Evolutionary conservation across 176 grass and related monocot genomes (phyloP).

Genomic region (Eragrostis nindensis): DNA sequence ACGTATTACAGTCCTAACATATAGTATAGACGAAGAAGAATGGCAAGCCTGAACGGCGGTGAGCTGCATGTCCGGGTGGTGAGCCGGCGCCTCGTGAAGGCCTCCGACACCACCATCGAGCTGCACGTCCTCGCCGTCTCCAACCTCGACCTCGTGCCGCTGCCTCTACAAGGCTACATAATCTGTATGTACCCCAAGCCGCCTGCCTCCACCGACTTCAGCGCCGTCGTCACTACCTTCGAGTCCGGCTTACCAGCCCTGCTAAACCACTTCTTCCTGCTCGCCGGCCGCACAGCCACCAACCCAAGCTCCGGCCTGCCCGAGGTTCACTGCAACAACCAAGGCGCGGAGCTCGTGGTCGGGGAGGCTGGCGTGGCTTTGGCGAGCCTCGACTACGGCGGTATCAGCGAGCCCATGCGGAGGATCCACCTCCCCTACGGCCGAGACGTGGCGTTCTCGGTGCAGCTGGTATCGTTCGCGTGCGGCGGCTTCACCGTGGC

Average conservation of each 20-base stretch:
- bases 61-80: neutral
- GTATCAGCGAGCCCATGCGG: neutral
- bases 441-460: constrained; percentile 31
- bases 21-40: no score
- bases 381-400: constrained; percentile 33
- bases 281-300: constrained; percentile 21
- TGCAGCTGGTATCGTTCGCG: constrained; percentile 51
- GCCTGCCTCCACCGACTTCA: neutral
- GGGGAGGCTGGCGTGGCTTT: constrained; percentile 21
- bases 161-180: neutral
- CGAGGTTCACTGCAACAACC: constrained; percentile 45
- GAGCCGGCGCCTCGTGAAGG: constrained; percentile 22
- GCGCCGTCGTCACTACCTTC: constrained; percentile 25
- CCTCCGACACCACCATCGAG: constrained; percentile 11
- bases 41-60: no score
- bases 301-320: constrained; percentile 21
- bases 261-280: constrained; percentile 48
- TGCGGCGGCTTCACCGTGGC: constrained; percentile 56
- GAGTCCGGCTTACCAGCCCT: constrained; percentile 15
- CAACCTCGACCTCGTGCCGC: constrained; percentile 37
- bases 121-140: constrained; percentile 26
- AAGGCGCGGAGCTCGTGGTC: constrained; percentile 54
- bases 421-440: constrained; percentile 33
- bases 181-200: constrained; percentile 45
- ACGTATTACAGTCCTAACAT: no score